Evolutionary conservation across 768 basidiomycete species (phyloP), one percentile per base, ranked within the genome.

Genomic region (Agaricus subrufescens): DNA sequence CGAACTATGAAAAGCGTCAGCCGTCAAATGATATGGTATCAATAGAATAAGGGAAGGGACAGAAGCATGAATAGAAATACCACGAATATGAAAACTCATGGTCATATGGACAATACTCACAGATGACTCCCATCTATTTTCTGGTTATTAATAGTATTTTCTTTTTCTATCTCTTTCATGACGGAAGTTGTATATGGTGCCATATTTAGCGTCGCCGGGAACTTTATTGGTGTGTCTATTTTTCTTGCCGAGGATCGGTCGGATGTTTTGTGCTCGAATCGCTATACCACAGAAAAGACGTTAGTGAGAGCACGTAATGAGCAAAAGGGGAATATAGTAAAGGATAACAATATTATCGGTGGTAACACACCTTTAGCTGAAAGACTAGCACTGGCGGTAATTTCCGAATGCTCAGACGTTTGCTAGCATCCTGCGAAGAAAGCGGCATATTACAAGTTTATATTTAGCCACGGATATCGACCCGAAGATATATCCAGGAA

Each of bases 341-440:
- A 19, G 37, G 7, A 4, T 9, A 40, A 40, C 39, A 40, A 12
- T 12, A 30, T 27, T 27, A 2, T 46, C n/a, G 10, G 27, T 12
- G 3, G 23, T 6, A 49, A 10, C 62, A 50, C 57, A 91, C 95
- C 80, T 98, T 98, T 76, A 98, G 87, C 67, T 98, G 96, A 63
- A 98, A 91, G 61, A 89, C 91, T 46, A 98, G 73, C 0, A 96
- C 94, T 0, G 91, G 87, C 0, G 96, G 94, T 7, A 98, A 75
- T 61, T 86, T 88, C 49, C 81, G 83, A 62, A 98, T 86, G 62
- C 88, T 91, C 49, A 98, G 74, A 6, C 91, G 85, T 66, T 95
- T 94, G 61, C 83, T 91, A 0, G 89, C 90, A 62, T 88, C 85
- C 81, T 91, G 67, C 11, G 45, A 29, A 25, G 56, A 42, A 31